Evolutionary conservation across 2,329 filamentous ascomycete genomes (phyloP).

Genomic region (Alternaria burnsii): DNA sequence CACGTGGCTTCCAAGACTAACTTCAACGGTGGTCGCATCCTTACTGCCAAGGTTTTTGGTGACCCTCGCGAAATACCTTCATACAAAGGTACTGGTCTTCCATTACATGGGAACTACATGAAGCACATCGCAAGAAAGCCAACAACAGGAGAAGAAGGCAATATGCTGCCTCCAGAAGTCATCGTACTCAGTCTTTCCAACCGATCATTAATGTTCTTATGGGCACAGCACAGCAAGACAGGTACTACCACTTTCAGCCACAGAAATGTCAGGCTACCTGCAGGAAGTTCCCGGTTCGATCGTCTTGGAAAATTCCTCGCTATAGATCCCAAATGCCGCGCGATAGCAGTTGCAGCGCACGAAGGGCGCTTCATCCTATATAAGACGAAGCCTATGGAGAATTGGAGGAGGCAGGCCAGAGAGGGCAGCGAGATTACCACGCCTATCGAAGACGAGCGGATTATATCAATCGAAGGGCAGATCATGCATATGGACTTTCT

Average conservation of each 20-base stretch:
- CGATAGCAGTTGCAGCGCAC: constrained; percentile 73
- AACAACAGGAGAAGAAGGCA: constrained; percentile 30
- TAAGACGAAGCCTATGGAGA: constrained; percentile 67
- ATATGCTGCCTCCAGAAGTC: constrained; percentile 72
- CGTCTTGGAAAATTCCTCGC: constrained; percentile 73
- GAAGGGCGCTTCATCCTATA: constrained; percentile 76
- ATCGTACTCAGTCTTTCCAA: constrained; percentile 79
- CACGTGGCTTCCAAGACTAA: constrained; percentile 80
- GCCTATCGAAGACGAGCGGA: constrained; percentile 66
- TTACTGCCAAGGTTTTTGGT: constrained; percentile 80
- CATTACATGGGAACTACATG: constrained; percentile 23
- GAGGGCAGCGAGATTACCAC: constrained; percentile 54
- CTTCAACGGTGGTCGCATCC: constrained; percentile 76
- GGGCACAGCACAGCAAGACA: constrained; percentile 60
- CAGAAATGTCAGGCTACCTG: constrained; percentile 67
- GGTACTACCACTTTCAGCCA: constrained; percentile 68
- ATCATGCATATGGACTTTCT: constrained; percentile 90
- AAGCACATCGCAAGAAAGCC: constrained; percentile 24
- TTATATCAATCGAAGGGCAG: constrained; percentile 65
- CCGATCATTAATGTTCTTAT: constrained; percentile 79
- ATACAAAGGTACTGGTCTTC: constrained; percentile 29
- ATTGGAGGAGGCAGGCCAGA: constrained; percentile 58
- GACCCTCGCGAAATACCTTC: constrained; percentile 35
- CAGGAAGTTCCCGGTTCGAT: constrained; percentile 61
- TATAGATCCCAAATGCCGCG: constrained; percentile 75